Evolutionary conservation across 306 rosid genomes (phyloP).

Genomic region (Vigna unguiculata): DNA sequence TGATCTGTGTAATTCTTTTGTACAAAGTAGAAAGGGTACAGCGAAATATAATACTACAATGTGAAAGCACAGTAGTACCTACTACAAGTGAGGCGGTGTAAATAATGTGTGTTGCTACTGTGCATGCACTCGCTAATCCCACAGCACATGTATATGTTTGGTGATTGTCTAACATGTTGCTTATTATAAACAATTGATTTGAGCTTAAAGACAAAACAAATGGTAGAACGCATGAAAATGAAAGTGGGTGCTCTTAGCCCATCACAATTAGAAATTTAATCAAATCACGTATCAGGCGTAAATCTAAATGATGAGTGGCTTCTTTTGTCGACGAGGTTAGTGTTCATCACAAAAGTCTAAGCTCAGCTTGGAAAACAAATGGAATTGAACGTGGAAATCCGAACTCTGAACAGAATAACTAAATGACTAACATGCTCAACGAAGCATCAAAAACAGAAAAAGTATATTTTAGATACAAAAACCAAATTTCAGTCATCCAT

Average conservation of each 20-base stretch:
- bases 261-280: not conserved
- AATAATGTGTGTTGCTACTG: slow-evolving; percentile 36
- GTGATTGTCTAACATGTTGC: slow-evolving; percentile 18
- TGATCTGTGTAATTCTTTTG: slow-evolving; percentile 50
- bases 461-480: no score
- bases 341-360: not conserved
- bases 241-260: not conserved
- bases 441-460: no score
- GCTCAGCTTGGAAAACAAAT: slow-evolving; percentile 7
- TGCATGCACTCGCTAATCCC: not conserved
- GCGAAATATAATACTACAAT: slow-evolving; percentile 34
- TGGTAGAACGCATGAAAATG: not conserved
- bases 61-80: slow-evolving; percentile 33
- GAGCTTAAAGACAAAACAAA: slow-evolving; percentile 20
- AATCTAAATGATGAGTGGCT: slow-evolving; percentile 1
- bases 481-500: no score
- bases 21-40: slow-evolving; percentile 59
- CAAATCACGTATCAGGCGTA: not conserved
- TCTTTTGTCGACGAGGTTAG: not conserved
- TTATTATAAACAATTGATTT: not conserved
- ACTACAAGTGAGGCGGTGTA: slow-evolving; percentile 42
- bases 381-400: not conserved
- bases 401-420: not conserved
- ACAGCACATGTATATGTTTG: slow-evolving; percentile 22
- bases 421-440: not conserved